phyloP scores from a whole-genome alignment of 2,329 filamentous ascomycete genomes.

The Beauveria sp. region DNA sequence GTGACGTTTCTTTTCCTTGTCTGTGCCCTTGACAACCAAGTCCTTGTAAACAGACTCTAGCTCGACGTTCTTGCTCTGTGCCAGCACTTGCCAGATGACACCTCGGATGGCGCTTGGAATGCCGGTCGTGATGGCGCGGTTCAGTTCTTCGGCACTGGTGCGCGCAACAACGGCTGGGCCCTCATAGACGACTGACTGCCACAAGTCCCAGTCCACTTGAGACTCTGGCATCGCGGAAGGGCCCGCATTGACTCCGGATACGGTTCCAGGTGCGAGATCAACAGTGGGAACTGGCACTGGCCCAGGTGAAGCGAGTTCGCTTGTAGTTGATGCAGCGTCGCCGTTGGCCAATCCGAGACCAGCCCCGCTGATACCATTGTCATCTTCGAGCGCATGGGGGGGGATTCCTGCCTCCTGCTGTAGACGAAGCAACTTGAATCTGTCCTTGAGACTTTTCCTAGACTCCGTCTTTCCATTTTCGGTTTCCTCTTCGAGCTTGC shows the following conservation, averaged over 20 bases:
- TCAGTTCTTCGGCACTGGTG: slow-evolving; percentile 83
- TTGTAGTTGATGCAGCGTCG: slow-evolving; percentile 19
- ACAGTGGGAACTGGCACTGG: slow-evolving; percentile 56
- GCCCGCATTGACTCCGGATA: slow-evolving; percentile 69
- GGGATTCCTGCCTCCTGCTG: slow-evolving; percentile 61
- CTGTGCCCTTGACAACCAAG: slow-evolving; percentile 69
- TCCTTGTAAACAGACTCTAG: slow-evolving; percentile 82
- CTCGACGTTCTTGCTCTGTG: slow-evolving; percentile 89
- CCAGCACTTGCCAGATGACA: slow-evolving; percentile 97
- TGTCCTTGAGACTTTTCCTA: slow-evolving; percentile 63
- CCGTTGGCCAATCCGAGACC: slow-evolving; percentile 17
- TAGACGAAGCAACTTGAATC: slow-evolving; percentile 70
- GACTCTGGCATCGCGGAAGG: slow-evolving; percentile 62
- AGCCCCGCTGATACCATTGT: slow-evolving; percentile 25
- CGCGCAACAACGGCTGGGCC: slow-evolving; percentile 81
- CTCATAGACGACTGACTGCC: slow-evolving; percentile 93
- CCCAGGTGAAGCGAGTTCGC: slow-evolving; percentile 27
- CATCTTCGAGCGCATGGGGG: slow-evolving; percentile 44
- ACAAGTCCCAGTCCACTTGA: slow-evolving; percentile 96
- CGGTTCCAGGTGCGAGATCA: slow-evolving; percentile 74
- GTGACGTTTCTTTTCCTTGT: slow-evolving; percentile 62
- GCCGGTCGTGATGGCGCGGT: slow-evolving; percentile 81
- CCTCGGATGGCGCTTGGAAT: slow-evolving; percentile 93
- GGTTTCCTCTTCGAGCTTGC: slow-evolving; percentile 65
- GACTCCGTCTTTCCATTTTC: slow-evolving; percentile 39